Evolutionary conservation across 805 yeast species (phyloP).

Genomic region (Kluyveromyces dobzhanskii): DNA sequence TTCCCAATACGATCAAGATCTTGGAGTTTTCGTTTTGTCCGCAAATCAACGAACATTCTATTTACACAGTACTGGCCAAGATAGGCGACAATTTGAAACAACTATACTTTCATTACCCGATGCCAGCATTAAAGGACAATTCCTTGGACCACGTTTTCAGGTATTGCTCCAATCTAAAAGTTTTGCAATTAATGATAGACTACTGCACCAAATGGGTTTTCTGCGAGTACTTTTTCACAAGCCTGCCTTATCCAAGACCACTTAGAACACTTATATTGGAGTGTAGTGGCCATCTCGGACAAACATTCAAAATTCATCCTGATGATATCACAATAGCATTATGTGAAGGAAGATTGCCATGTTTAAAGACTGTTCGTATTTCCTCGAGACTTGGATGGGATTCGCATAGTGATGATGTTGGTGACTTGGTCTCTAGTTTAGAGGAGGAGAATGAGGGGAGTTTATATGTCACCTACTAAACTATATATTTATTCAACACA

Average conservation of each 20-base stretch:
- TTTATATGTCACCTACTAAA: conserved; percentile 41
- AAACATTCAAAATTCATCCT: conserved; percentile 75
- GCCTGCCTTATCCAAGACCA: conserved; percentile 25
- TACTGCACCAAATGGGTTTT: conserved; percentile 49
- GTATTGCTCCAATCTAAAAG: conserved; percentile 65
- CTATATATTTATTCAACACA: background rate
- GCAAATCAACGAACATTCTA: conserved; percentile 52
- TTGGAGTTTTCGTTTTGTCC: conserved; percentile 89
- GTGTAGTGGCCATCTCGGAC: conserved; percentile 82
- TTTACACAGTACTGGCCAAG: conserved; percentile 50
- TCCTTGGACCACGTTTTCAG: conserved; percentile 67
- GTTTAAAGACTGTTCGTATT: conserved; percentile 52
- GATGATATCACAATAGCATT: conserved; percentile 82
- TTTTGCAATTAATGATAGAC: conserved; percentile 69
- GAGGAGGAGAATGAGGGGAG: conserved; percentile 68
- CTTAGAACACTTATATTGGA: conserved; percentile 60
- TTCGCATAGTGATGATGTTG: conserved; percentile 49
- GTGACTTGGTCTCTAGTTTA: conserved; percentile 56
- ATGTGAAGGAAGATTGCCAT: conserved; percentile 67
- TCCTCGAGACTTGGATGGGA: conserved; percentile 86
- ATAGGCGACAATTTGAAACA: conserved; percentile 59
- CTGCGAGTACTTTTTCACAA: conserved; percentile 36
- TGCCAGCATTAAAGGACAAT: conserved; percentile 66
- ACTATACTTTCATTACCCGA: conserved; percentile 72
- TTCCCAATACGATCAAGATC: conserved; percentile 64